Base-by-base conservation (phyloP, 2,329 filamentous ascomycete genomes). In the Verticillium isaacii region DNA sequence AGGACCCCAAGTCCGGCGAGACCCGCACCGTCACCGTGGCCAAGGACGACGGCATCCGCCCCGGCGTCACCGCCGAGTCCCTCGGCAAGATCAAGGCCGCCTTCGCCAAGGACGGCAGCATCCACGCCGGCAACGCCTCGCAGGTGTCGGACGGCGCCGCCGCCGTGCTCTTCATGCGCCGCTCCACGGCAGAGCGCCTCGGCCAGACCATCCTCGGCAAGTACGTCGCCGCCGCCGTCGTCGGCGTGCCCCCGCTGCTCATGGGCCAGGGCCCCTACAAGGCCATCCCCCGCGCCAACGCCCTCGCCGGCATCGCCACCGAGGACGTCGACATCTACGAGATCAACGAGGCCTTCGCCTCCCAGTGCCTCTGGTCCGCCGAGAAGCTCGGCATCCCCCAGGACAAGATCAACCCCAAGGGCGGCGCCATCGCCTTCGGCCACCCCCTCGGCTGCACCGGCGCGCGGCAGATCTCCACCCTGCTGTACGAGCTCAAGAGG, bases 301-400 rank as follows among this genome's bases (percentile, higher is more conserved):
- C 91, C 74, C 93, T 95, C 75, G 91, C 93, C 0, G 93, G 93
- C 63, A 87, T 99, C 69, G 83, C 82, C 73, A 92, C 89, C 77
- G 89, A 96, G 62, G 94, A 98, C 68, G 92, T 99, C 34, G 95
- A 98, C 74, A 94, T 98, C 72, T 98, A 86, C 72, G 95, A 99
- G 85, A 97, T 99, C 84, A 99, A 99, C 82, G 95, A 99, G 85
- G 95, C 95, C 1, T 99, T 99, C 76, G 95, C 95, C 36, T 91
- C 87, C 66, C 94, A 98, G 84, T 97, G 92, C 77, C 77, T 98
- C 67, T 98, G 91, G 90, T 97, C 93, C 77, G 87, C 91, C 66
- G 91, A 95, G 71, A 89, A 97, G 82, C 85, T 99, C 25, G 89
- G 89, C 55, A 79, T 99, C 32, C 90, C 92, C 60, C 73, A 83